Percentiles rank a stretch among this genome's conserved stretches.
Conservation (phyloP, 1,139 yeast species). For the Eremothecium sinecaudum region DNA sequence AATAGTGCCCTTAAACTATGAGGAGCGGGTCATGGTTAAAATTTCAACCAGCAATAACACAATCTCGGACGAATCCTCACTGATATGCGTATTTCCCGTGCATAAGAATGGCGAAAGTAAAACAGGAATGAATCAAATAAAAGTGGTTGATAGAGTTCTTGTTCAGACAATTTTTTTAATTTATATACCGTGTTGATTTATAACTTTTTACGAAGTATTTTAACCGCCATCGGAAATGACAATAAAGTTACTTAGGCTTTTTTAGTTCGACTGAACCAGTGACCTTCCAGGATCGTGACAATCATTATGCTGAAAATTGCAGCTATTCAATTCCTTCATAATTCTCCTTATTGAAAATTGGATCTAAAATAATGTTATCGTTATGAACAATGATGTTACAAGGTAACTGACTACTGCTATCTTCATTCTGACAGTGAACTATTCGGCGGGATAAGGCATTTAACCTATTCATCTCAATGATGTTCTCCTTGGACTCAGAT, state of each 20-base stretch:
- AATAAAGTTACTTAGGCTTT: too few species aligned
- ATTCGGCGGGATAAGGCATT: constrained; percentile 18
- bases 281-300: too few species aligned
- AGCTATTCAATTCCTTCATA: too few species aligned
- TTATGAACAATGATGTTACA: constrained; percentile 3
- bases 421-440: not conserved
- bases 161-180: too few species aligned
- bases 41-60: constrained; percentile 99
- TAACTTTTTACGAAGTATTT: too few species aligned
- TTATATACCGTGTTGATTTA: too few species aligned
- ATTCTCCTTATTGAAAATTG: too few species aligned
- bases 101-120: constrained; percentile 68
- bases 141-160: too few species aligned
- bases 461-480: constrained; percentile 23
- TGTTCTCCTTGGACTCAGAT: constrained; percentile 12
- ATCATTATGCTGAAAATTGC: too few species aligned
- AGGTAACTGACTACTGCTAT: not conserved
- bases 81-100: constrained; percentile 99
- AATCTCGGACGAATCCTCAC: constrained; percentile 99
- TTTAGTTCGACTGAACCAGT: too few species aligned
- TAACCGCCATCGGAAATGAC: too few species aligned
- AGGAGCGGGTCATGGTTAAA: constrained; percentile 96
- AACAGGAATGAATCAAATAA: not conserved
- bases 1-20: constrained; percentile 37
- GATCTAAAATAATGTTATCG: constrained; percentile 6